These are phyloP conservation scores for Cynara cardunculus DNA, from an alignment of 129 eudicot genomes.

Conservation along the genomic window DNA sequence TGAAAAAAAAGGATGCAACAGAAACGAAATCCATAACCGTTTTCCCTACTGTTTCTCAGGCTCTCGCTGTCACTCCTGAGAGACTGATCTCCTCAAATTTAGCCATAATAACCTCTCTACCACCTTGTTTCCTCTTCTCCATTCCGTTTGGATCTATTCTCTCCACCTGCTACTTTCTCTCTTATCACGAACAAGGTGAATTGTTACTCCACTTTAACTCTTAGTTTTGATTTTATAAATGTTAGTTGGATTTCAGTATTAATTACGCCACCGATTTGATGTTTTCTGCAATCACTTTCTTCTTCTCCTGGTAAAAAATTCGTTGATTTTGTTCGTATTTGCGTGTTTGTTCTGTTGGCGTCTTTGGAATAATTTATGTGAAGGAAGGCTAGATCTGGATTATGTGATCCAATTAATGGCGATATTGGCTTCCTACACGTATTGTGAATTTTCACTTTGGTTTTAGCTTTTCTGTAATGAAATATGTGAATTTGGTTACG, in stretches of 20 bases:
- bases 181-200: neutral
- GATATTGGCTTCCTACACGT: neutral
- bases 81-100: neutral
- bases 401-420: neutral
- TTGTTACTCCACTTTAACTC: neutral
- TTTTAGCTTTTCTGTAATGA: neutral
- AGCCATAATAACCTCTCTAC: neutral
- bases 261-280: neutral
- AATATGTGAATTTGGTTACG: neutral
- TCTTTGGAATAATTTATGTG: neutral
- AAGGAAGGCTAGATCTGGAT: neutral
- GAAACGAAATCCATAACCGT: neutral
- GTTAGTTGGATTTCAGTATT: neutral
- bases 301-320: neutral
- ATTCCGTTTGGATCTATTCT: neutral
- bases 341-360: neutral
- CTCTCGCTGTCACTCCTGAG: neutral
- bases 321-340: neutral
- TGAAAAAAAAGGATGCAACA: neutral
- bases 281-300: neutral
- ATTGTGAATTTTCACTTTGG: neutral
- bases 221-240: neutral
- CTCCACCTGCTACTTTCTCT: neutral
- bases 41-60: neutral
- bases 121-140: conserved; percentile 1